These are phyloP conservation scores for Penicillium parvum DNA, from an alignment of 495 filamentous ascomycete genomes.

Conservation along the genomic window DNA sequence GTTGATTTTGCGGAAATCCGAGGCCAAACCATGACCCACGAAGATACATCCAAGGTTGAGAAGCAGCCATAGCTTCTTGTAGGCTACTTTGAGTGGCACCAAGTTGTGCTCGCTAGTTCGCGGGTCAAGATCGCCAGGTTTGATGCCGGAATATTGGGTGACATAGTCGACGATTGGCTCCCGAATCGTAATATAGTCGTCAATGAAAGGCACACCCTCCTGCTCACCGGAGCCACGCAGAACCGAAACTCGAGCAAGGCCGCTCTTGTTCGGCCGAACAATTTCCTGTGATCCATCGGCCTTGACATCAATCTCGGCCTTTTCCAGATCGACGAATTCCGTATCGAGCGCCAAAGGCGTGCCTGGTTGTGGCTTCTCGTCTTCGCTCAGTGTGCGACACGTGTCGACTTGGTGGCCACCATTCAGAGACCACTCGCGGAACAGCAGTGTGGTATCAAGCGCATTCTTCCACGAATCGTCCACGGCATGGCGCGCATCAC, in stretches of 20 bases:
- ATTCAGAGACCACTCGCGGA: conserved; percentile 63
- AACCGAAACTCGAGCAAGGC: conserved; percentile 83
- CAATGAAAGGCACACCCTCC: conserved; percentile 84
- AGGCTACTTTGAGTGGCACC: conserved; percentile 82
- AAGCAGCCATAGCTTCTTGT: conserved; percentile 97
- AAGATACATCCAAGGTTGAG: conserved; percentile 92
- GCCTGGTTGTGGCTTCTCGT: conserved; percentile 63
- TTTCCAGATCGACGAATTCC: conserved; percentile 87
- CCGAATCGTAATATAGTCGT: conserved; percentile 90
- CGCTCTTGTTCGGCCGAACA: conserved; percentile 77
- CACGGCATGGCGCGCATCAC: conserved; percentile 65
- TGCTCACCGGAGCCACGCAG: conserved; percentile 69
- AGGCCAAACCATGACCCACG: conserved; percentile 85
- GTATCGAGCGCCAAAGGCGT: conserved; percentile 88
- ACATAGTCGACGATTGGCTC: conserved; percentile 95
- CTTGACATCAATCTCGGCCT: conserved; percentile 89
- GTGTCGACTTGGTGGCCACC: conserved; percentile 37
- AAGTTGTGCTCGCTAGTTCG: conserved; percentile 69
- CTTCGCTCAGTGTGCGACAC: conserved; percentile 55
- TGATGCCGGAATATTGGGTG: conserved; percentile 88
- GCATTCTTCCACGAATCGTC: conserved; percentile 81
- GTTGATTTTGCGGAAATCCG: conserved; percentile 96
- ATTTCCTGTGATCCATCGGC: conserved; percentile 83
- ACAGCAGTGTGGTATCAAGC: conserved; percentile 79
- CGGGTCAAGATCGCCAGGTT: conserved; percentile 74